These are phyloP conservation scores for Candida sp. DNA, from an alignment of 1,139 yeast species.

Conservation along the genomic window DNA sequence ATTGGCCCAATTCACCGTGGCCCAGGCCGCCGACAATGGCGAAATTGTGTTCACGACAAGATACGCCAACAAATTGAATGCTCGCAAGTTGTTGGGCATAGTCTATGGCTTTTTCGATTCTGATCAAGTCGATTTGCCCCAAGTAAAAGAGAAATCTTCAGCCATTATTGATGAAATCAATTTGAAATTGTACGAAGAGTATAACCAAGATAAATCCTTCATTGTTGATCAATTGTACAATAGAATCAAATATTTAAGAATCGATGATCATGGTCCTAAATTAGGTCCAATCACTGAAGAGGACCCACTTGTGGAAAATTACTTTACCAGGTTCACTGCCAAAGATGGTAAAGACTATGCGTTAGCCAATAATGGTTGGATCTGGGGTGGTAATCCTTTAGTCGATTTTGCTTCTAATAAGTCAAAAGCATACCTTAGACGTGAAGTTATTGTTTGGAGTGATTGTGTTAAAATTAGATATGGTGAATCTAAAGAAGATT, in stretches of 20 bases:
- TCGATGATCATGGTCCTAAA: conserved; percentile 79
- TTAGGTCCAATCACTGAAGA: conserved; percentile 58
- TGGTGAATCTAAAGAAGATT: conserved; percentile 72
- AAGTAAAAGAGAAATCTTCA: conserved; percentile 39
- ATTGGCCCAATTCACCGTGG: conserved; percentile 51
- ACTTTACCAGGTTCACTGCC: conserved; percentile 69
- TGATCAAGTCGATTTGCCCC: conserved; percentile 23
- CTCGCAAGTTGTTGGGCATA: conserved; percentile 46
- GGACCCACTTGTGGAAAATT: conserved; percentile 75
- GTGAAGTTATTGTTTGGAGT: conserved; percentile 97
- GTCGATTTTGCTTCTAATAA: conserved; percentile 85
- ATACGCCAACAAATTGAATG: conserved; percentile 53
- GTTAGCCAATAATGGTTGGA: conserved; percentile 97
- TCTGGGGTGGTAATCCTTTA: conserved; percentile 95
- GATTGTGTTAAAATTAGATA: conserved; percentile 94
- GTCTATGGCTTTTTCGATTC: conserved; percentile 32
- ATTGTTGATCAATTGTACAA: conserved; percentile 69
- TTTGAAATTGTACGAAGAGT: conserved; percentile 65
- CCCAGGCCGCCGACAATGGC: conserved; percentile 28
- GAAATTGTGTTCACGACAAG: conserved; percentile 30
- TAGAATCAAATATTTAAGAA: conserved; percentile 70
- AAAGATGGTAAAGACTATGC: conserved; percentile 59
- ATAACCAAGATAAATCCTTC: conserved; percentile 66
- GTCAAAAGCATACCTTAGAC: conserved; percentile 77
- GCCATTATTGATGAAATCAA: conserved; percentile 75